phyloP scores from a whole-genome alignment of 176 grass and related monocot genomes.

The Cenchrus purpureus region DNA sequence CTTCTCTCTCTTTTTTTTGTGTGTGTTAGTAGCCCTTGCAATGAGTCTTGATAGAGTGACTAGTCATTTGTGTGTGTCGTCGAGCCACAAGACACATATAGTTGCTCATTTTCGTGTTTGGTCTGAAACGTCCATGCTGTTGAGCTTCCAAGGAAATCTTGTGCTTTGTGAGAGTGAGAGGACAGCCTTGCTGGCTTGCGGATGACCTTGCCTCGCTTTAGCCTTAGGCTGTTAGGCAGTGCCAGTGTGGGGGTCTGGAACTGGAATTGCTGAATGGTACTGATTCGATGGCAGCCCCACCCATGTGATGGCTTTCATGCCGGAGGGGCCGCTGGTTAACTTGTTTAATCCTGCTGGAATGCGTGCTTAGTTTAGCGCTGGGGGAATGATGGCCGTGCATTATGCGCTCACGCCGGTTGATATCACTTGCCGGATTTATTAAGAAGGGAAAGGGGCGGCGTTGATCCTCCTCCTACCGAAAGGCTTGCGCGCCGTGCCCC shows the following conservation, averaged over 20 bases:
- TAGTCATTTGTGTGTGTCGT: neutral
- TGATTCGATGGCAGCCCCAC: constrained; percentile 67
- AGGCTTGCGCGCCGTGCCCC: neutral
- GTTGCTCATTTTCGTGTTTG: constrained; percentile 13
- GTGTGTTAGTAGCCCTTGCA: neutral
- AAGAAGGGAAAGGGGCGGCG: neutral
- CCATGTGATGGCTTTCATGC: constrained; percentile 73
- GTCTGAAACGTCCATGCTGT: neutral
- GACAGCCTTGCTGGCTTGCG: constrained; percentile 13
- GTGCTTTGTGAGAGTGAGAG: neutral
- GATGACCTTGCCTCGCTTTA: constrained; percentile 43
- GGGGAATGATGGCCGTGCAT: constrained; percentile 53
- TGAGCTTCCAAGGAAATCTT: constrained; percentile 15
- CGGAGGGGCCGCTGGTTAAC: constrained; percentile 47
- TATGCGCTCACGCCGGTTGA: constrained; percentile 29
- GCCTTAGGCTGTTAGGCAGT: neutral
- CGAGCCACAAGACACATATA: neutral
- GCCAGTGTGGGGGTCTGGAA: constrained; percentile 3
- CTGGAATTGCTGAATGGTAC: constrained; percentile 29
- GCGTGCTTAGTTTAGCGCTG: constrained; percentile 35
- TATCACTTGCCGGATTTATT: constrained; percentile 30
- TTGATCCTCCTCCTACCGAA: constrained; percentile 36
- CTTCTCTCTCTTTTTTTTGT: neutral
- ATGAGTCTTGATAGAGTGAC: neutral
- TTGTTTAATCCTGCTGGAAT: constrained; percentile 28